Evolutionary conservation across 805 yeast species (phyloP), one percentile per base, ranked within the genome.

Genomic region (Candida sphagnicola): DNA sequence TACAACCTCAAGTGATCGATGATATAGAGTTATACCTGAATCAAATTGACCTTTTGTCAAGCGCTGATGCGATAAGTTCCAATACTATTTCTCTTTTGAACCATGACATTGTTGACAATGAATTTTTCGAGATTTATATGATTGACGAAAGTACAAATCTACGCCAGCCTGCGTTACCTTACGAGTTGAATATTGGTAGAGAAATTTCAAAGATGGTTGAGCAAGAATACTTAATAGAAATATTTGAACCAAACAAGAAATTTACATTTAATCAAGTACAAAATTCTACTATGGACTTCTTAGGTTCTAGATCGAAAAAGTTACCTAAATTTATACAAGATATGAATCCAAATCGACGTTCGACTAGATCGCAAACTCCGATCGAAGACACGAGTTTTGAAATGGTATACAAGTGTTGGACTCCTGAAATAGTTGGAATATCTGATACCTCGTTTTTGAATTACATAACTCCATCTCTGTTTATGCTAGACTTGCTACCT

Each of bases 121-220:
- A 68, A 32, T 50, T 71, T 3, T 40, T 61, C 6, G 67, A 62
- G 37, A 50, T 65, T 13, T 54, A 59, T 28, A 48, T 47, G 26
- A 48, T 72, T 19, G 63, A 59, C 42, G 69, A 67, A 4, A 46
- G 61, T 5, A 51, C 50, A 8, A 48, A 46, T n/a, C 37, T 62
- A 12, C 44, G 36, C 2, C 65, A 62, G 16, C 43, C 47, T 1
- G 47, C 65, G 4, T 39, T 68, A 21, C 67, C 71, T 2, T 65
- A 59, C 40, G 80, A 74, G 43, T 44, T 53, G n/a, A 57, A 64
- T 39, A 48, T 65, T 4, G 65, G 70, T 0, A 14, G 42, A 2
- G 39, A 46, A 18, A 32, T 62, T n/a, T 21, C 29, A 10, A n/a
- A 28, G 15, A 3, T 18, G 21, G 17, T 23, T 5, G 5, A 30